Base-by-base conservation (phyloP, 1,284 basidiomycete genomes). In the Baeospora myosura region DNA sequence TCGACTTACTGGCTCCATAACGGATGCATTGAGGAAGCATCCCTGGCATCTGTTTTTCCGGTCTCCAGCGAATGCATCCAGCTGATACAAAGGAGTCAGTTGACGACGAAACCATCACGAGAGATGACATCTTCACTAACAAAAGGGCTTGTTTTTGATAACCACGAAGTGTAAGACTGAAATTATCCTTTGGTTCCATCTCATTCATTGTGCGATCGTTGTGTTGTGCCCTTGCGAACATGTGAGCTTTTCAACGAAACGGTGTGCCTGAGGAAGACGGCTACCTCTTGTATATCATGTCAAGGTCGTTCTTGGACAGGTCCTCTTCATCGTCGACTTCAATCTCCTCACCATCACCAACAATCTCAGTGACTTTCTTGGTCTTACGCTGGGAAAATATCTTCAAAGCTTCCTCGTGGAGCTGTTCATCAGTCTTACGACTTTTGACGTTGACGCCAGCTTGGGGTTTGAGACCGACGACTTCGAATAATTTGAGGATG, bases 131-230 rank as follows among this genome's bases (percentile, higher is more conserved):
- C 11, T 4, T 3, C 33, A 34, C 33, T 37, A 45, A 87, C 76
- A 68, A 69, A 40, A 98, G 68, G 2, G 93, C 94, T 60, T 98
- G 94, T 55, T 93, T 96, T 57, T 98, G 95, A 62, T 98, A 98
- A 22, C 79, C 78, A 34, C 92, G 78, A 21, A 98, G 64, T 0
- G 71, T 81, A 37, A 97, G 71, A 0, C 78, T 70, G 61, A 98
- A 98, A 0, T 81, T 78, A 2, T 79, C 70, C 1, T 82, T 71
- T 3, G 94, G 88, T 23, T 95, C 84, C 73, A 88, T 90, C 59
- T 86, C 85, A 16, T 72, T 74, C 62, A 98, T 76, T 18, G 68
- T 66, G 14, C 68, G 74, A 57, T 96, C 93, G 47, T 89, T 76
- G 51, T 76, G 74, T 54, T 92, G 88, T 0, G 94, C 94, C 56